Evolutionary conservation across 2,329 filamentous ascomycete species (phyloP).

Genomic region (Pseudogymnoascus sp.): DNA sequence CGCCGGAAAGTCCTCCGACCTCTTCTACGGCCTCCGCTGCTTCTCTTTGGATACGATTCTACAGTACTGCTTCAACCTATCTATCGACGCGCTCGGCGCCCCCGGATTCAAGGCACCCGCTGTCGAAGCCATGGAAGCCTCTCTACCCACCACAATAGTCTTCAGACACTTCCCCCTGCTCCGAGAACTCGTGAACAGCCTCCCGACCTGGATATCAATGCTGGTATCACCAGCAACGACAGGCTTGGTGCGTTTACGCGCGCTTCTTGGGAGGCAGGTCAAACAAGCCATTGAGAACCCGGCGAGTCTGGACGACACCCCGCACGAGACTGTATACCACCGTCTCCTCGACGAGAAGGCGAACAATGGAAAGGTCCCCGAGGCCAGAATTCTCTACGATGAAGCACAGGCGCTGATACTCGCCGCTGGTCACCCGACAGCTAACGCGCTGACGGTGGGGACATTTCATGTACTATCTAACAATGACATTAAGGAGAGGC

Average conservation of each 20-base stretch:
- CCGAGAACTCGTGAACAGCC: slow-evolving; percentile 12
- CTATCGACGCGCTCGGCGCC: slow-evolving; percentile 30
- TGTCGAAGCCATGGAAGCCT: slow-evolving; percentile 31
- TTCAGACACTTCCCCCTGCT: slow-evolving; percentile 31
- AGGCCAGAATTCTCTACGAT: slow-evolving; percentile 28
- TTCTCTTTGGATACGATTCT: slow-evolving; percentile 30
- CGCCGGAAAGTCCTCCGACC: slow-evolving; percentile 17
- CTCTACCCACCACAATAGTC: slow-evolving; percentile 25
- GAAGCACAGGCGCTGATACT: slow-evolving; percentile 38
- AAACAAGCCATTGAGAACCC: slow-evolving; percentile 21
- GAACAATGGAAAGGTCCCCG: slow-evolving; percentile 21
- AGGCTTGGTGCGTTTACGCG: slow-evolving; percentile 16
- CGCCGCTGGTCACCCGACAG: slow-evolving; percentile 36
- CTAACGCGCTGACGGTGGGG: slow-evolving; percentile 33
- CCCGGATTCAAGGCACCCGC: slow-evolving; percentile 33
- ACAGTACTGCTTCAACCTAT: slow-evolving; percentile 32
- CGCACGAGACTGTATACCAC: slow-evolving; percentile 29
- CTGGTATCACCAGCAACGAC: slow-evolving; percentile 16
- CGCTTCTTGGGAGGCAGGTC: slow-evolving; percentile 20
- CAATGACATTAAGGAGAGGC: slow-evolving; percentile 24
- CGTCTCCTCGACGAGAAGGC: slow-evolving; percentile 25
- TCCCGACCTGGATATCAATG: slow-evolving; percentile 17
- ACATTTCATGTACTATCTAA: slow-evolving; percentile 32
- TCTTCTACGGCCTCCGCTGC: slow-evolving; percentile 26
- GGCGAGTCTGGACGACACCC: slow-evolving; percentile 19